Percentiles rank a stretch among this genome's conserved stretches.
Evolutionary conservation across 2,329 filamentous ascomycete species (phyloP).

Genomic region (Stagonosporopsis vannaccii): DNA sequence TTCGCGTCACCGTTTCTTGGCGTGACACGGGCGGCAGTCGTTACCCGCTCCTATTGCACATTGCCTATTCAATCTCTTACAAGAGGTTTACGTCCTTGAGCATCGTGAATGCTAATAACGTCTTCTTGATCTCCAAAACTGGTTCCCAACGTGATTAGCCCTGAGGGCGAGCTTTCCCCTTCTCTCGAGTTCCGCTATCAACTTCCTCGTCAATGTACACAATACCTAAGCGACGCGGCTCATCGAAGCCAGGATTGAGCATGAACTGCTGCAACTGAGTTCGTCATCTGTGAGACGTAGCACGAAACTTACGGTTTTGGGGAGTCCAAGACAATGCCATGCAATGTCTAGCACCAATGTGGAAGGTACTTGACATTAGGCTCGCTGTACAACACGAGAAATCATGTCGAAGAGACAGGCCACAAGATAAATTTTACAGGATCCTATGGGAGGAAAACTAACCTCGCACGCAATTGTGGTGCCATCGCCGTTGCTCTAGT

Average conservation of each 20-base stretch:
- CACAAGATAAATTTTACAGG: neutral
- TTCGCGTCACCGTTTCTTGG: neutral
- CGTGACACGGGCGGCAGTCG: neutral
- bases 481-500: neutral
- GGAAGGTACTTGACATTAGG: slow-evolving; percentile 16
- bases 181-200: neutral
- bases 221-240: neutral
- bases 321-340: slow-evolving; percentile 17
- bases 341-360: slow-evolving; percentile 13
- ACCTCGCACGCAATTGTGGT: slow-evolving; percentile 13
- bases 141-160: neutral
- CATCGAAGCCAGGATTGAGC: neutral
- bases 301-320: slow-evolving; percentile 9
- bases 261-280: slow-evolving; percentile 7
- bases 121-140: too few species aligned
- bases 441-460: neutral
- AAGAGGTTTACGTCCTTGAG: too few species aligned
- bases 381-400: neutral
- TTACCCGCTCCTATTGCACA: neutral
- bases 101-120: too few species aligned
- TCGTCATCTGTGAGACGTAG: slow-evolving; percentile 11
- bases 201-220: neutral
- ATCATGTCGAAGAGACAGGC: neutral
- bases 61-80: neutral
- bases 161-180: neutral